These are phyloP conservation scores for Nakazawaea wyomingensis DNA, from an alignment of 805 yeast genomes.

Conservation along the genomic window DNA sequence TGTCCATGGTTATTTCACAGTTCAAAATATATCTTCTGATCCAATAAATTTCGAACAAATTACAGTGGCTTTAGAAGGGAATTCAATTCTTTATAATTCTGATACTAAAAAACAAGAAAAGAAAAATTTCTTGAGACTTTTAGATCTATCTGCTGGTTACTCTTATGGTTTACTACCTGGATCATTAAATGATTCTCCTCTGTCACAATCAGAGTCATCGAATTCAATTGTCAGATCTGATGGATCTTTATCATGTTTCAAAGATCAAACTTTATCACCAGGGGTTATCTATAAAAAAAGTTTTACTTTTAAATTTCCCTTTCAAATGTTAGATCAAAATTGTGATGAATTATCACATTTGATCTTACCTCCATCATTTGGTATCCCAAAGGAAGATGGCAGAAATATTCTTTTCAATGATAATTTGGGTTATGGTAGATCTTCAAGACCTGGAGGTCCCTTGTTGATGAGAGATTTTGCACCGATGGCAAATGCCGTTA, in stretches of 20 bases:
- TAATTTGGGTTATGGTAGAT: conserved; percentile 50
- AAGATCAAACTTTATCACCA: conserved; percentile 41
- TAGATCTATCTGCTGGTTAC: conserved; percentile 43
- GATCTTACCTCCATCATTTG: conserved; percentile 36
- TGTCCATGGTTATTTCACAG: conserved; percentile 49
- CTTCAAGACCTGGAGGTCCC: conserved; percentile 47
- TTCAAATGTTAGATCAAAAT: conserved; percentile 42
- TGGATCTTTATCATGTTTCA: too few relatives aligned
- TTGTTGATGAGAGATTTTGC: conserved; percentile 42
- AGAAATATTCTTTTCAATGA: conserved; percentile 26
- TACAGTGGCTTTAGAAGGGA: conserved; percentile 52
- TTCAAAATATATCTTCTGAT: conserved; percentile 34
- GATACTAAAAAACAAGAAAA: conserved; percentile 9
- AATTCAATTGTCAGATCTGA: too few relatives aligned
- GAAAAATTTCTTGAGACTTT: conserved; percentile 39
- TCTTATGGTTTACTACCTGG: not conserved
- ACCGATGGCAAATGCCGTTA: conserved; percentile 30
- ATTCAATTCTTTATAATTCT: conserved; percentile 22
- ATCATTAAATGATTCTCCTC: not conserved
- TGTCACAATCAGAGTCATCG: conserved; percentile 17
- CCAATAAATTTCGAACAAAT: conserved; percentile 59
- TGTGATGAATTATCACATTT: conserved; percentile 34
- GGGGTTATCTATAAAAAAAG: conserved; percentile 46
- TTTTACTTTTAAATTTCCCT: conserved; percentile 53
- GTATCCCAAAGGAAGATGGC: conserved; percentile 24